Base-by-base conservation (phyloP, 1,284 basidiomycete species). In the Ganoderma sinense region DNA sequence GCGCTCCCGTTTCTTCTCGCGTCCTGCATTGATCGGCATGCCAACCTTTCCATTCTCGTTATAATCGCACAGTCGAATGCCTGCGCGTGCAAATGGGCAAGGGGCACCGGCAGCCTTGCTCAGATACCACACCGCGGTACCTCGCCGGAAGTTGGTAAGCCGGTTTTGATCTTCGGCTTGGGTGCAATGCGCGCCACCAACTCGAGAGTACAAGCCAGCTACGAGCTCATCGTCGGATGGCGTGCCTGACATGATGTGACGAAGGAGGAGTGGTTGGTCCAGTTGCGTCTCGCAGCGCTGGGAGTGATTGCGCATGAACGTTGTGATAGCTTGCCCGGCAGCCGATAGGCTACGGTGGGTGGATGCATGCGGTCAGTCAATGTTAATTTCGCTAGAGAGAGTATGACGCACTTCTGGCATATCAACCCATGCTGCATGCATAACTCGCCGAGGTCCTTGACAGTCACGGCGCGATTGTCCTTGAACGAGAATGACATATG, bases 391-490 rank as follows among this genome's bases (percentile, higher is more conserved):
- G 59, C n/a, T 74, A 68, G 65, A 62, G 67, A 60, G 16, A 36
- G 31, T 20, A 66, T 29, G 64, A 87, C 88, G 73, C 74, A 93
- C 92, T 91, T 93, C 82, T 91, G 91, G 80, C 91, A 92, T 71
- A 87, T 83, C 16, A 93, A 83, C 67, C 92, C 92, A 76, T 84
- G 86, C 74, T 83, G 82, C 75, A 89, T 84, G 53, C 88, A 85
- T 82, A 90, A 86, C 73, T 93, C 91, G 55, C 92, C 89, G 66
- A 94, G 87, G 82, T 94, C 92, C 79, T 94, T 94, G 82, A 94
- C 90, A 56, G 92, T 94, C 89, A 93, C 92, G 55, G 92, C 92
- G 62, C 91, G 87, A 80, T 94, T 94, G 78, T 91, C 87, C 91
- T 92, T 67, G 58, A 70, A 68, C 68, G 66, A 18, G 64, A 56